Evolutionary conservation across 257 asterid species (phyloP), one percentile per base, ranked within the genome.

Genomic region (Fraxinus pennsylvanica): DNA sequence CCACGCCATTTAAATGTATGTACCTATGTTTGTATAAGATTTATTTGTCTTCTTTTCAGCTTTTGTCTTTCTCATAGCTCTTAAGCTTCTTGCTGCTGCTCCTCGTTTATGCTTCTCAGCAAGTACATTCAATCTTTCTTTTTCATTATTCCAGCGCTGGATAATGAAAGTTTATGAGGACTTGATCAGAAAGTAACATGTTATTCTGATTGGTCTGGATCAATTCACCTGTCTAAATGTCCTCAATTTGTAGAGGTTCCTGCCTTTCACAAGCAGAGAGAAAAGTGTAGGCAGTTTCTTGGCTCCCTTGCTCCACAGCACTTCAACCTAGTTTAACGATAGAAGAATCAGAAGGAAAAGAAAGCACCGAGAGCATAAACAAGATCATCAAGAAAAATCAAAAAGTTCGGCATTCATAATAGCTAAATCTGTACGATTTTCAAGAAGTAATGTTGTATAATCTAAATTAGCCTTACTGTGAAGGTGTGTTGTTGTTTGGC

Each of bases 401-500:
- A 52, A 66, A 69, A 21, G 57, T 43, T 32, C 41, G 69, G 70
- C 52, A 41, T 75, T 57, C 69, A 50, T 59, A 7, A 3, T 45
- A 36, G 47, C 38, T 54, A 38, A 66, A 32, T 72, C 1, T 12
- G 2, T 59, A 9, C 41, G 29, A 74, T 54, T 76, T 73, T 74
- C 71, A 8, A 21, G 21, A 50, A 74, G 1, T 36, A 45, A 15
- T 25, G 36, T 47, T 71, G 17, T 29, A 41, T 65, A 2, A 14
- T 32, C 9, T 68, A 73, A 10, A 17, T 29, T 54, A 79, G 79
- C 73, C 87, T 82, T 81, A 92, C 96, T 75, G 94, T 92, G 92
- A 92, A 92, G 79, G 97, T 91, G 86, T 92, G 96, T 73, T 92
- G 97, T 80, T 92, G 97, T 78, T 80, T 92, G 65, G 93, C 91